These are phyloP conservation scores for Durio zibethinus DNA, from an alignment of 345 rosid genomes.

Conservation along the genomic window DNA sequence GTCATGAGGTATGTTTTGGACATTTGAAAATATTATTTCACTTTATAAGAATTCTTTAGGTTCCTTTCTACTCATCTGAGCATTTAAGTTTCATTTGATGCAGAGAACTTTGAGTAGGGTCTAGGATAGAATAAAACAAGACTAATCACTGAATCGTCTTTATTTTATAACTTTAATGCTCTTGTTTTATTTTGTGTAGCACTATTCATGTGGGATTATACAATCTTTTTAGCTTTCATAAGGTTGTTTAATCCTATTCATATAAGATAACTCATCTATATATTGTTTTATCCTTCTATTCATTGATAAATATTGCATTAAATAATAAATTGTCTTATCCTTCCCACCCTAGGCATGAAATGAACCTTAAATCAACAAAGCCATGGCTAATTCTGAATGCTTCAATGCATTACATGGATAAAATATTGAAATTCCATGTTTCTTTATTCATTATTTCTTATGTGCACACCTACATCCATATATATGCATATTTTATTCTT, in stretches of 20 bases:
- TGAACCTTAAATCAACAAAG: not conserved
- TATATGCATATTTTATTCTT: not conserved
- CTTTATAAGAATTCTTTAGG: not conserved
- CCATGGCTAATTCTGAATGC: not conserved
- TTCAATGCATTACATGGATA: not conserved
- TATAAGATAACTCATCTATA: not conserved
- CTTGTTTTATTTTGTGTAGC: not conserved
- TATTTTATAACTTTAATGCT: not conserved
- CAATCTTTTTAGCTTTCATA: not conserved
- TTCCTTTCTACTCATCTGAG: not conserved
- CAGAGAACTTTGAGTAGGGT: not conserved
- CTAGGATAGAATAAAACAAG: not conserved
- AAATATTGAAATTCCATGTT: not conserved
- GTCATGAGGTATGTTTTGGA: slow-evolving; percentile 53
- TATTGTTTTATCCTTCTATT: not conserved
- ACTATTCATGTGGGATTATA: not conserved
- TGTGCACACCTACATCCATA: not conserved
- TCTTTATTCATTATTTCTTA: not conserved
- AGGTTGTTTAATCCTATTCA: not conserved
- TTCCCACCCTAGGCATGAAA: not conserved
- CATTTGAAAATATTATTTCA: not conserved
- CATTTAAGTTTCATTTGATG: slow-evolving; percentile 3
- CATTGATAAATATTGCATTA: not conserved
- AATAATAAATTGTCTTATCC: not conserved
- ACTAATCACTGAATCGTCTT: not conserved